A percentile compares a stretch with the other conserved stretches of the same genome.
These are phyloP conservation scores for Venturia effusa DNA, from an alignment of 2,329 filamentous ascomycete genomes.

Conservation along the genomic window DNA sequence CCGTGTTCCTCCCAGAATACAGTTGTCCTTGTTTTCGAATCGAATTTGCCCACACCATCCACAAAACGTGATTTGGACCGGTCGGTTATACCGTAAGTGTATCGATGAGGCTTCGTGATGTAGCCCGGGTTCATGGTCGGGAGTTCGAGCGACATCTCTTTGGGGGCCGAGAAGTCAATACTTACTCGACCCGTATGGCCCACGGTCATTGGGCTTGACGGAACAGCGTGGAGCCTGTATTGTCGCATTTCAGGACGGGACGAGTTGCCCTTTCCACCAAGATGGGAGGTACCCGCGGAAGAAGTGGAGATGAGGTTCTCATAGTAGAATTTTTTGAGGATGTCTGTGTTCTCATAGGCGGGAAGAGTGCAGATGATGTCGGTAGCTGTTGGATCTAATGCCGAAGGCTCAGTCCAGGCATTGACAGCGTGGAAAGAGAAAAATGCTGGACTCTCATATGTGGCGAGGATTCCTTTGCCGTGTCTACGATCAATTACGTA, in stretches of 20 bases:
- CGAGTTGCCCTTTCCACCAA: constrained; percentile 25
- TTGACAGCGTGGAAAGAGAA: constrained; percentile 79
- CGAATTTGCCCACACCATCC: constrained; percentile 56
- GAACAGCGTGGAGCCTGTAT: constrained; percentile 9
- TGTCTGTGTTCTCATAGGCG: constrained; percentile 52
- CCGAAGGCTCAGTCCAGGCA: constrained; percentile 52
- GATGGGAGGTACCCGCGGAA: constrained; percentile 34
- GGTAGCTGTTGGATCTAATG: constrained; percentile 24
- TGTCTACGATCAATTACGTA: constrained; percentile 59
- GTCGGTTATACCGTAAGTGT: constrained; percentile 47
- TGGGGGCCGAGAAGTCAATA: constrained; percentile 40
- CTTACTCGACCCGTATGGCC: constrained; percentile 13
- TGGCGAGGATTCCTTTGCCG: constrained; percentile 54
- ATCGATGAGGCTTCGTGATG: constrained; percentile 44
- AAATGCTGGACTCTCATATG: constrained; percentile 54
- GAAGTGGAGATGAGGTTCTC: constrained; percentile 52
- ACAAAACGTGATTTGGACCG: constrained; percentile 49
- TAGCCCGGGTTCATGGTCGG: constrained; percentile 54
- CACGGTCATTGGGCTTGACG: constrained; percentile 14
- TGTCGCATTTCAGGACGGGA: constrained; percentile 9
- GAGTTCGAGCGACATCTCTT: constrained; percentile 45
- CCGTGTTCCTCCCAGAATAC: constrained; percentile 47
- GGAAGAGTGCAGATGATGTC: constrained; percentile 57
- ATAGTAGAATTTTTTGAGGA: constrained; percentile 60
- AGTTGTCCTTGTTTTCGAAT: constrained; percentile 42